phyloP scores from a whole-genome alignment of 176 grass and related monocot species.

The Guadua angustifolia region DNA sequence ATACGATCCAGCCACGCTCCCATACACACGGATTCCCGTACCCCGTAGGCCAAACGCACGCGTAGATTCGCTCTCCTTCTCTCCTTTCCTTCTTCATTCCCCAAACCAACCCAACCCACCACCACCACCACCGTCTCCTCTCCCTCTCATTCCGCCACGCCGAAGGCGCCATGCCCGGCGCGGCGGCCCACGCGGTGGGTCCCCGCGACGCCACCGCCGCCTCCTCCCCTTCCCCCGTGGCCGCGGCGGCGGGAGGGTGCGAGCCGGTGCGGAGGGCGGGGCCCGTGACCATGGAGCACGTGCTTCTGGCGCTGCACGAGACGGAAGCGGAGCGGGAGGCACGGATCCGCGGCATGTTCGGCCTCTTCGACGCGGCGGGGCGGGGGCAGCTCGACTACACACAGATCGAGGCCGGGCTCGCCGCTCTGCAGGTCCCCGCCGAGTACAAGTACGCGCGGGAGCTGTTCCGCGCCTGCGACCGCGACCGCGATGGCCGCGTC shows the following conservation, averaged over 20 bases:
- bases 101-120: slow-evolving; percentile 42
- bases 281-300: slow-evolving; percentile 88
- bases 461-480: slow-evolving; percentile 86
- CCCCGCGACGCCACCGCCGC: slow-evolving; percentile 9
- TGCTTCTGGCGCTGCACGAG: slow-evolving; percentile 77
- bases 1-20: neutral
- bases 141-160: slow-evolving; percentile 27
- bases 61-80: slow-evolving; percentile 30
- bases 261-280: slow-evolving; percentile 71
- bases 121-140: neutral
- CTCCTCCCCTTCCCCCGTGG: slow-evolving; percentile 16
- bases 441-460: slow-evolving; percentile 93
- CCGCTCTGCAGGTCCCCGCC: slow-evolving; percentile 72
- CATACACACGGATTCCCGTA: slow-evolving; percentile 25
- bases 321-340: slow-evolving; percentile 86
- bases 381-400: slow-evolving; percentile 83
- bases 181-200: slow-evolving; percentile 57
- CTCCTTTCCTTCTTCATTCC: neutral
- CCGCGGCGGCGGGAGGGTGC: slow-evolving; percentile 19
- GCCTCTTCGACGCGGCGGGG: slow-evolving; percentile 75
- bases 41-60: neutral
- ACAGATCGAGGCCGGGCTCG: slow-evolving; percentile 89
- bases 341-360: slow-evolving; percentile 88
- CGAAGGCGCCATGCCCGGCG: slow-evolving; percentile 65
- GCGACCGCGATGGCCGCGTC: slow-evolving; percentile 81